Percentiles rank a stretch among this genome's conserved stretches.
Evolutionary conservation across 169 alveolate genomes (phyloP).

Genomic region (Eimeria falciformis): DNA sequence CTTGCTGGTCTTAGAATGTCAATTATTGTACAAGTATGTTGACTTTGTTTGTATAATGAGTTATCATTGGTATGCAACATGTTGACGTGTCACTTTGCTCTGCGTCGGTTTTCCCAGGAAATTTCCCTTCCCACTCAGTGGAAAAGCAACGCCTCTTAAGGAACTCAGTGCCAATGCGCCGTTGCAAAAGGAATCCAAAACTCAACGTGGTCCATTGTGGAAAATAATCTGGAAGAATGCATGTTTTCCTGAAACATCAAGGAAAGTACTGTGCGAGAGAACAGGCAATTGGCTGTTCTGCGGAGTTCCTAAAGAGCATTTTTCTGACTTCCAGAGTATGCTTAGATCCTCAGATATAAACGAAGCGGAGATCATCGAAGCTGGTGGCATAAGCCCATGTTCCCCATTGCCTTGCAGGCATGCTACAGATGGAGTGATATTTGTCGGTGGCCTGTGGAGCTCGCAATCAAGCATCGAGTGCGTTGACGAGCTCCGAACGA

Average conservation of each 20-base stretch:
- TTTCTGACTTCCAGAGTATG: neutral
- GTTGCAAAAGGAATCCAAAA: neutral
- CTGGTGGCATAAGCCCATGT: neutral
- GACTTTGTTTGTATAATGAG: neutral
- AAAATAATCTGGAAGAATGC: constrained; percentile 25
- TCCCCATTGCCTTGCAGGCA: neutral
- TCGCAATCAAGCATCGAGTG: constrained; percentile 11
- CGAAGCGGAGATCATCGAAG: neutral
- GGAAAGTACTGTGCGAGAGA: neutral
- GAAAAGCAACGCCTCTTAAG: neutral
- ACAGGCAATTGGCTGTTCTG: constrained; percentile 51
- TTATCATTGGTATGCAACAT: neutral
- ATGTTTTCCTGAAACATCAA: neutral
- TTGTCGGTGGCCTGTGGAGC: constrained; percentile 59
- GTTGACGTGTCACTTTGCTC: neutral
- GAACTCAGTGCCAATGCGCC: neutral
- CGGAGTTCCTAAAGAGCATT: constrained; percentile 43
- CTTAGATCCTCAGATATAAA: neutral
- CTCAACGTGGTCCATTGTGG: constrained; percentile 1
- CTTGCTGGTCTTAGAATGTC: neutral
- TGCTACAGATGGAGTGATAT: constrained; percentile 7
- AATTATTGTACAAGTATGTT: neutral
- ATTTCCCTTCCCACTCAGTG: constrained; percentile 39
- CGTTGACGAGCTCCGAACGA: constrained; percentile 24
- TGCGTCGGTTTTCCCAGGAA: neutral